Percentiles rank a stretch among this genome's conserved stretches.
Conservation (phyloP, 2,329 filamentous ascomycete species). For the Thielaviopsis populi region DNA sequence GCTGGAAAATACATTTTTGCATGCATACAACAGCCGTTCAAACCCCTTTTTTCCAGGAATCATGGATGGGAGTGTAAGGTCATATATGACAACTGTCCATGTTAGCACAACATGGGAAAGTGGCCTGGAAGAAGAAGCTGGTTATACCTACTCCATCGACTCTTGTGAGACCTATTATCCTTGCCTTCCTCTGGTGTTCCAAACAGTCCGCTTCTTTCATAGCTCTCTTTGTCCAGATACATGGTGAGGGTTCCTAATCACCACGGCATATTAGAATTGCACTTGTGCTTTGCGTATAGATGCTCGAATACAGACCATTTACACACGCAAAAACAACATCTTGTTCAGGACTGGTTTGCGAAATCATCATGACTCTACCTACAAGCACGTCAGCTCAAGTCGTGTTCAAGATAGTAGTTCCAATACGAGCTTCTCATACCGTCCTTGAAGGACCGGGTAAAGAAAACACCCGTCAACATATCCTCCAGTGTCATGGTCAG, state of each 20-base stretch:
- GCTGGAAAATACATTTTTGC: conserved; percentile 56
- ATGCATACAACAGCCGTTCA: conserved; percentile 61
- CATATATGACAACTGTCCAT: conserved; percentile 52
- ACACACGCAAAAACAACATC: conserved; percentile 59
- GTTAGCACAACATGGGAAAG: conserved; percentile 20
- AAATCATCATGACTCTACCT: conserved; percentile 75
- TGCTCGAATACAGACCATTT: conserved; percentile 38
- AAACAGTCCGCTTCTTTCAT: conserved; percentile 66
- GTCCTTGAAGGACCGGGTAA: conserved; percentile 69
- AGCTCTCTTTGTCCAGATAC: conserved; percentile 65
- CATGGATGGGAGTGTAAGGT: conserved; percentile 64
- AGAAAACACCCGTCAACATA: conserved; percentile 59
- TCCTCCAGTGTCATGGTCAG: conserved; percentile 60
- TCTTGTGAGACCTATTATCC: conserved; percentile 44
- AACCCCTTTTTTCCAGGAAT: conserved; percentile 71
- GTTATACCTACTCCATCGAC: conserved; percentile 51
- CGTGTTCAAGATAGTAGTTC: neutral
- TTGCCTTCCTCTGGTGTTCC: conserved; percentile 51
- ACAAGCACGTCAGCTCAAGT: neutral
- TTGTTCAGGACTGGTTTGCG: conserved; percentile 53
- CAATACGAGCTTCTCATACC: conserved; percentile 31
- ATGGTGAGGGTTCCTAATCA: conserved; percentile 53
- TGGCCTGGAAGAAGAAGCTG: neutral
- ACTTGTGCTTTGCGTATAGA: no score
- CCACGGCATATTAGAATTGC: neutral